These are phyloP conservation scores for Pseudocercospora macadamiae DNA, from an alignment of 2,329 filamentous ascomycete genomes.

Conservation along the genomic window DNA sequence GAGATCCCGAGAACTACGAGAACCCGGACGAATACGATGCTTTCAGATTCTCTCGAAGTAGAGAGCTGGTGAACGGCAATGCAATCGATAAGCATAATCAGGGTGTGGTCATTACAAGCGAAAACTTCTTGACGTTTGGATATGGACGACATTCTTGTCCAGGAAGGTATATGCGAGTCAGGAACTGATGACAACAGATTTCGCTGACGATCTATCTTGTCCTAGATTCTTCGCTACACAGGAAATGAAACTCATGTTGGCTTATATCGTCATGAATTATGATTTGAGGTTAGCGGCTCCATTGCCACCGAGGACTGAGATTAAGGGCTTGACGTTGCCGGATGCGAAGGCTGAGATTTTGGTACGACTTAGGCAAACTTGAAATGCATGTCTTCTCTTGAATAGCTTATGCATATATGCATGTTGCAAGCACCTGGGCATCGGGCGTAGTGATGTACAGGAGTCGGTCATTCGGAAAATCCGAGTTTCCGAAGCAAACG, in stretches of 20 bases:
- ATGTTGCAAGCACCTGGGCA: no score
- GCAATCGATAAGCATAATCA: conserved; percentile 19
- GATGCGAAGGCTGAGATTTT: neutral
- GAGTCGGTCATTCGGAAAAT: no score
- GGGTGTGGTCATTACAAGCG: conserved; percentile 25
- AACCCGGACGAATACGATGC: conserved; percentile 31
- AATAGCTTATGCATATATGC: neutral
- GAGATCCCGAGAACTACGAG: conserved; percentile 31
- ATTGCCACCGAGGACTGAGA: neutral
- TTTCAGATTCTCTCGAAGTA: conserved; percentile 31
- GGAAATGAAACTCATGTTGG: conserved; percentile 51
- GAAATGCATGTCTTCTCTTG: neutral
- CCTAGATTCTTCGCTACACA: conserved; percentile 42
- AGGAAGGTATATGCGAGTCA: conserved; percentile 33
- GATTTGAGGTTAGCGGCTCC: conserved; percentile 33
- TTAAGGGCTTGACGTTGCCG: neutral
- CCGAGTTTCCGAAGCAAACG: no score
- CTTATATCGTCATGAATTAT: conserved; percentile 45
- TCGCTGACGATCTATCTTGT: neutral
- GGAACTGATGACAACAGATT: neutral
- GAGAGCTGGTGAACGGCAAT: conserved; percentile 12
- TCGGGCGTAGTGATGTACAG: no score
- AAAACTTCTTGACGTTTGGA: conserved; percentile 30
- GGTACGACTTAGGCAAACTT: neutral
- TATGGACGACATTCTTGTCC: conserved; percentile 31